These are phyloP conservation scores for Suillus decipiens DNA, from an alignment of 768 basidiomycete genomes.

Conservation along the genomic window DNA sequence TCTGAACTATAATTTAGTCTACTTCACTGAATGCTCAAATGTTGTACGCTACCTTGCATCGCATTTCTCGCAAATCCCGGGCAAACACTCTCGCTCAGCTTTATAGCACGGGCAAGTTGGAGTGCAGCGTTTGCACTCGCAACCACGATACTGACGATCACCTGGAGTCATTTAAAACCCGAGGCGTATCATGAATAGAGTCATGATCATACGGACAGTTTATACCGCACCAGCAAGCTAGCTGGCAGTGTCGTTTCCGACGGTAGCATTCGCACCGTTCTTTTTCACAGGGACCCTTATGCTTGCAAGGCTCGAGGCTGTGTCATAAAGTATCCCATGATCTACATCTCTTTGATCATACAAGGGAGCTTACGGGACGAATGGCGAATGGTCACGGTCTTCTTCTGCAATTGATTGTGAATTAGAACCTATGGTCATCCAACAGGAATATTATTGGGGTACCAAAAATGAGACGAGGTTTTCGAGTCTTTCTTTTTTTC, in stretches of 20 bases:
- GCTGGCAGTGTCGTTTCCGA: conserved; percentile 43
- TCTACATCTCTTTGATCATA: not conserved
- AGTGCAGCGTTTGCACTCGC: conserved; percentile 35
- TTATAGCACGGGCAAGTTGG: conserved; percentile 39
- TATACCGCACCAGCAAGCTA: conserved; percentile 48
- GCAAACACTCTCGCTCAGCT: conserved; percentile 49
- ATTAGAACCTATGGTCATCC: not conserved
- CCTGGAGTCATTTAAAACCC: conserved; percentile 34
- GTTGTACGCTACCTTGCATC: conserved; percentile 39
- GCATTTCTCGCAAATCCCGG: conserved; percentile 49
- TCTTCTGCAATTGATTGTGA: conserved; percentile 17
- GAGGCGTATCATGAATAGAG: conserved; percentile 15
- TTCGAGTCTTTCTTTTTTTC: conserved; percentile 8
- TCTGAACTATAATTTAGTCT: conserved; percentile 16
- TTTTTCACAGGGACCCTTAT: conserved; percentile 48
- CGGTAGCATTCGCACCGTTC: conserved; percentile 43
- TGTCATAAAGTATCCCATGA: not conserved
- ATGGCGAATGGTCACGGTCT: rapidly evolving
- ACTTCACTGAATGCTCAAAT: not conserved
- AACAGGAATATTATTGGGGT: not conserved
- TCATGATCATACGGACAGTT: conserved; percentile 36
- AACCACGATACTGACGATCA: conserved; percentile 42
- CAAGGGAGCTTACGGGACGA: conserved; percentile 17
- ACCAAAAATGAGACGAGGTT: conserved; percentile 20
- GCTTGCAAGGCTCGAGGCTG: conserved; percentile 44